Evolutionary conservation across 768 basidiomycete genomes (phyloP), one percentile per base, ranked within the genome.

Genomic region (Podaxis mareebaensis): DNA sequence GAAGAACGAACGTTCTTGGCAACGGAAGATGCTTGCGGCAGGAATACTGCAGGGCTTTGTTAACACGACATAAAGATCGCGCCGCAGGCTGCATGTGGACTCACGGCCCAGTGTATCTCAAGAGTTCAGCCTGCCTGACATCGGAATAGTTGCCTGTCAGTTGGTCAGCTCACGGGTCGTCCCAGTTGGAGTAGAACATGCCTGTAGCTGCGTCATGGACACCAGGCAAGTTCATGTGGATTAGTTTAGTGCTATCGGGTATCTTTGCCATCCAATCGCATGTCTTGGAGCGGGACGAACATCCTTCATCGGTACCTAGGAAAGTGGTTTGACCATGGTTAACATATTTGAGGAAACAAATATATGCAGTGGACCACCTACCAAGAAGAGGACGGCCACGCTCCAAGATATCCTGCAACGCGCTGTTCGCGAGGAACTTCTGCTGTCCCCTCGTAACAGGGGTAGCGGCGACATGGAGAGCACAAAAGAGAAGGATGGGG

Each of bases 161-260:
- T n/a, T 53, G 2, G 13, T 52, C 48, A 38, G 53, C 4, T 30
- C 24, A 53, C 11, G 2, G 38, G 22, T 2, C 12, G 15, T 13
- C 33, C 10, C 17, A 57, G 49, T 24, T 7, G 17, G 8, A 30
- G 22, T 26, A 30, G 26, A 64, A 62, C 73, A 33, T 68, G 79
- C 81, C 79, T 11, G 83, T 83, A 1, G 79, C 72, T 0, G 81
- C 74, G 69, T 85, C 83, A 63, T 85, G 83, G 2, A 80, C 81
- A 30, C 82, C 83, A 11, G 82, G 83, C n/a, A 85, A 65, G 65
- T 82, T 83, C 79, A 83, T 80, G 44, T 78, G 76, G 8, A 80
- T 79, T 1, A 84, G 68, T 59, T 69, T 71, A 0, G 78, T 83
- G 44, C 66, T 74, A 65, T 83, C 82, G 2, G 77, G 68, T 39